These are phyloP conservation scores for Sherardia arvensis DNA, from an alignment of 257 asterid species.

Conservation along the genomic window DNA sequence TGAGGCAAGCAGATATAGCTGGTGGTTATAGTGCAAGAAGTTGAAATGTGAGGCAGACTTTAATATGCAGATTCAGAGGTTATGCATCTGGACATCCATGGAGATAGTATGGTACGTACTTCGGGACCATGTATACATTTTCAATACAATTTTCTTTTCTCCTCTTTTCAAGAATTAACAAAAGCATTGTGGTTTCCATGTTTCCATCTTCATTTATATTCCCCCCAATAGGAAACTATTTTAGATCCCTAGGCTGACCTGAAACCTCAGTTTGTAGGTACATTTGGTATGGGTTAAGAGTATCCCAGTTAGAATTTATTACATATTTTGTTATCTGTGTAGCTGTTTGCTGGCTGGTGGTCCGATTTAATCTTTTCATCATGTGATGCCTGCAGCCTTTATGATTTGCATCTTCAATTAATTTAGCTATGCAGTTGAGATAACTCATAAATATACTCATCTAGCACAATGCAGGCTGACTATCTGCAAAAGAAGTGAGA, in stretches of 20 bases:
- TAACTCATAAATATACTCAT: not conserved
- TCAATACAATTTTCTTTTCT: not conserved
- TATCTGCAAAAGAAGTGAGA: not conserved
- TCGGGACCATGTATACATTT: constrained; percentile 7
- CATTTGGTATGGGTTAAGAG: not conserved
- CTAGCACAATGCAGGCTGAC: constrained; percentile 5
- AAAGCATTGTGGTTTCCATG: not conserved
- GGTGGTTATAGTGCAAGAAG: not conserved
- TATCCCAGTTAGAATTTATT: not conserved
- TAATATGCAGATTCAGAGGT: not conserved
- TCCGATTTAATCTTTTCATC: not conserved
- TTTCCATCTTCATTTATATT: not conserved
- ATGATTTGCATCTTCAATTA: constrained; percentile 2
- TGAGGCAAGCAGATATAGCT: not conserved
- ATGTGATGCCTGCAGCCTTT: not conserved
- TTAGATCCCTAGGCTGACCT: not conserved
- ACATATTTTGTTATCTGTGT: not conserved
- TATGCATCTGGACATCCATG: constrained; percentile 11
- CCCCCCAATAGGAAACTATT: not conserved
- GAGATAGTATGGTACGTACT: not conserved
- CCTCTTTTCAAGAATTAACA: not conserved
- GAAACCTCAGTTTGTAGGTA: not conserved
- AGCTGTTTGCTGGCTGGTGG: not conserved
- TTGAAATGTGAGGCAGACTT: not conserved
- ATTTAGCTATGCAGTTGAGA: not conserved